These are phyloP conservation scores for Knoxia roxburghii DNA, from an alignment of 257 asterid genomes.

Conservation along the genomic window DNA sequence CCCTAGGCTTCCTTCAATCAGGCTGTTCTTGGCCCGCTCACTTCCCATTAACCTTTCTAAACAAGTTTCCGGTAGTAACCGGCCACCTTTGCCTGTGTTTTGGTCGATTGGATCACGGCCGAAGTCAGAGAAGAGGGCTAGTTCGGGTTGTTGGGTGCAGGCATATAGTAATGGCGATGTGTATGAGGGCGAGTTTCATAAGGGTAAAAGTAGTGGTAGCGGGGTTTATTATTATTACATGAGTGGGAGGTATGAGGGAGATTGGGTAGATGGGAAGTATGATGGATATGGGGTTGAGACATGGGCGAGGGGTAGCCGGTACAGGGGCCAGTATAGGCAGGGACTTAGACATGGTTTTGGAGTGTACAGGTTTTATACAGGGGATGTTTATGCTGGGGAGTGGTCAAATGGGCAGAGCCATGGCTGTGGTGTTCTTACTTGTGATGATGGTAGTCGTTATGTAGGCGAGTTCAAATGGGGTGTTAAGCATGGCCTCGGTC, in stretches of 20 bases:
- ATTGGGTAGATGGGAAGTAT: conserved; percentile 88
- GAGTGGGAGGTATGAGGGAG: conserved; percentile 96
- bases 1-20: conserved; percentile 72
- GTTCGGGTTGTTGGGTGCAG: conserved; percentile 76
- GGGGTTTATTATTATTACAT: conserved; percentile 94
- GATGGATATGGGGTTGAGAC: conserved; percentile 91
- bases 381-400: conserved; percentile 95
- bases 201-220: conserved; percentile 83
- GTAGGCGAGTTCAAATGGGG: conserved; percentile 93
- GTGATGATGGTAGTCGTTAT: conserved; percentile 83
- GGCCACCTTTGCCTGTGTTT: conserved; percentile 67
- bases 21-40: conserved; percentile 65
- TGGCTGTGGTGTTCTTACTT: conserved; percentile 85
- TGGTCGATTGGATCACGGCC: conserved; percentile 84
- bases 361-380: conserved; percentile 81
- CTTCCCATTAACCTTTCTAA: conserved; percentile 57
- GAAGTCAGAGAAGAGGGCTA: conserved; percentile 47
- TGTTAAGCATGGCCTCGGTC: conserved; percentile 87
- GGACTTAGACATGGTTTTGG: conserved; percentile 94
- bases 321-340: conserved; percentile 80
- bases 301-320: conserved; percentile 86
- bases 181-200: conserved; percentile 91
- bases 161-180: conserved; percentile 91
- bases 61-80: conserved; percentile 22
- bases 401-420: conserved; percentile 95